Evolutionary conservation across 2,329 filamentous ascomycete genomes (phyloP).

Genomic region (Incumbomyces lentus): DNA sequence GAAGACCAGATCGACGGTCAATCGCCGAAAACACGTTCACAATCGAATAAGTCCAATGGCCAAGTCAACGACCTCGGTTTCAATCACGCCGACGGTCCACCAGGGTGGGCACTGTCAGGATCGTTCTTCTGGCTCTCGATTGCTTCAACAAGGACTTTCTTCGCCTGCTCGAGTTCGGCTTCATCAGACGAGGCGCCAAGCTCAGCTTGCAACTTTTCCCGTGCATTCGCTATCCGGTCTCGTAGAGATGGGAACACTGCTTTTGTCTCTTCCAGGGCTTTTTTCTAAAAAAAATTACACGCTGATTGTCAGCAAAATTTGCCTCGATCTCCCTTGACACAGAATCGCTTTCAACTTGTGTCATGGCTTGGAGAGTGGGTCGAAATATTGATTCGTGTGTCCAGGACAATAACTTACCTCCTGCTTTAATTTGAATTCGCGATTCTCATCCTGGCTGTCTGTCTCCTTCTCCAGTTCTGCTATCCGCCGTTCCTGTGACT

Average conservation of each 20-base stretch:
- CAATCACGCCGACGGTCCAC: background rate
- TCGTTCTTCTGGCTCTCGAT: conserved; percentile 27
- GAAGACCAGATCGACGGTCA: too few relatives aligned
- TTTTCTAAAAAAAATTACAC: conserved; percentile 53
- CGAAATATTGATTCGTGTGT: background rate
- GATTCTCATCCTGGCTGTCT: conserved; percentile 64
- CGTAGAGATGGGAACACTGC: conserved; percentile 66
- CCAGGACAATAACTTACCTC: conserved; percentile 51
- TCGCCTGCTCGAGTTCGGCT: conserved; percentile 45
- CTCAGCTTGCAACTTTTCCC: conserved; percentile 64
- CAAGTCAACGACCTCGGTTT: too few relatives aligned
- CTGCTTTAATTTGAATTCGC: conserved; percentile 69
- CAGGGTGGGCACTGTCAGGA: conserved; percentile 26
- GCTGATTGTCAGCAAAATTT: background rate
- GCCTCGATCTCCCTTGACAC: too few relatives aligned
- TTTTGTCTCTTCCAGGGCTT: conserved; percentile 78
- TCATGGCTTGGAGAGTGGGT: too few relatives aligned
- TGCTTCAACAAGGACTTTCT: conserved; percentile 42
- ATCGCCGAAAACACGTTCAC: too few relatives aligned
- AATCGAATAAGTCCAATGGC: too few relatives aligned
- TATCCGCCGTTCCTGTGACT: conserved; percentile 62
- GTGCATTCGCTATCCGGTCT: conserved; percentile 59
- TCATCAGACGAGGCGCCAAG: conserved; percentile 41
- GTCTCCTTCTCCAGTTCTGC: conserved; percentile 49
- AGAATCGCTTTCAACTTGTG: too few relatives aligned